Conservation (phyloP, 1,284 basidiomycete species). For the Neonothopanus nambi region DNA sequence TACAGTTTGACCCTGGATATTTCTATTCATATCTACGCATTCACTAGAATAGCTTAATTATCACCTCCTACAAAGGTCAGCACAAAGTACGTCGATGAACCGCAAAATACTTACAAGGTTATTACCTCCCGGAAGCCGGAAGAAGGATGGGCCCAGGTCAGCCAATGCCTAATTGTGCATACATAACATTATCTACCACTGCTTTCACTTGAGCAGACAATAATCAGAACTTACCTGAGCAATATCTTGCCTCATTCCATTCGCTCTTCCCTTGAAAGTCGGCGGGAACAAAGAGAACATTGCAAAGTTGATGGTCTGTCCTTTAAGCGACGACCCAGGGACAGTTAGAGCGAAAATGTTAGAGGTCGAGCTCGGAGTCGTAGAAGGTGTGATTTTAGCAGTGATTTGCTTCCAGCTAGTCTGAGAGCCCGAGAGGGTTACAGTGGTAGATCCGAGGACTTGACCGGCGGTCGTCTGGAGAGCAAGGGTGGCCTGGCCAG, state of each 20-base stretch:
- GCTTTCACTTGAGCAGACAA: background rate
- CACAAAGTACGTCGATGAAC: background rate
- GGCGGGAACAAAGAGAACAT: conserved; percentile 74
- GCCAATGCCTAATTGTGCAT: conserved; percentile 28
- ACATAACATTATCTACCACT: background rate
- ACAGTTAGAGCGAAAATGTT: conserved; percentile 58
- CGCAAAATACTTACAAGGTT: conserved; percentile 41
- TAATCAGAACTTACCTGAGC: conserved; percentile 44
- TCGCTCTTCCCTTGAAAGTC: conserved; percentile 62
- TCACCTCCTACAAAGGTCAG: background rate
- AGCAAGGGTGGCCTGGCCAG: conserved; percentile 43
- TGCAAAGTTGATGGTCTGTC: conserved; percentile 58
- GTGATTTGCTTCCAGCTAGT: conserved; percentile 56
- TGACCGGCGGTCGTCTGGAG: conserved; percentile 47
- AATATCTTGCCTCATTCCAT: conserved; percentile 67
- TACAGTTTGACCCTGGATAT: conserved; percentile 41
- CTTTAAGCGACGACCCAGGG: conserved; percentile 45
- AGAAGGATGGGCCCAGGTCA: conserved; percentile 55
- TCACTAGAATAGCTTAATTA: too few species aligned
- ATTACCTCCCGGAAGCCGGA: conserved; percentile 61
- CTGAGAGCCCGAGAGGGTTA: conserved; percentile 43
- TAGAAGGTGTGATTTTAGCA: conserved; percentile 45
- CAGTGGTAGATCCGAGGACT: conserved; percentile 43
- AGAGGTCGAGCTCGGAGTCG: conserved; percentile 38
- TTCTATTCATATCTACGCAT: too few species aligned